Conservation (phyloP, 257 asterid species). For the Przewalskia tangutica region DNA sequence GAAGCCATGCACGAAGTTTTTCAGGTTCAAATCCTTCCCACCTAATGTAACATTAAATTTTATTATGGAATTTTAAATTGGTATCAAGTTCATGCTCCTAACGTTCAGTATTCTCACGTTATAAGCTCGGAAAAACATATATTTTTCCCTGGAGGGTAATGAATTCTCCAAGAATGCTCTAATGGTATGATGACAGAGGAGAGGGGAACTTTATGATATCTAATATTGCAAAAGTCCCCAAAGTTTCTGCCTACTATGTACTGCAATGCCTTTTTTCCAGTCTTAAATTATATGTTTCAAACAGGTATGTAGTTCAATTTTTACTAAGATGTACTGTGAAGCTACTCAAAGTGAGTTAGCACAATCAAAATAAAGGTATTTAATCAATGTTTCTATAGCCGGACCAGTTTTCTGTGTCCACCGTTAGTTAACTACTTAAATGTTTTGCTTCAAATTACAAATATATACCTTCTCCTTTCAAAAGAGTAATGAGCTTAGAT, state of each 20-base stretch:
- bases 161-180: background rate
- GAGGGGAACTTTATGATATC: background rate
- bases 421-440: background rate
- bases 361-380: background rate
- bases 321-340: background rate
- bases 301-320: background rate
- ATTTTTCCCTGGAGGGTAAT: background rate
- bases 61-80: slow-evolving; percentile 2
- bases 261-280: background rate
- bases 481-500: background rate
- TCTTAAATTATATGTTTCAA: background rate
- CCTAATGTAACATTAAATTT: background rate
- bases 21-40: too few relatives aligned
- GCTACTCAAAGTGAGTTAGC: background rate
- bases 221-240: background rate
- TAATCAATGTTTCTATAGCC: background rate
- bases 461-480: background rate
- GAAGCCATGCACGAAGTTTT: too few relatives aligned
- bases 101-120: slow-evolving; percentile 10
- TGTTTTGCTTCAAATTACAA: background rate
- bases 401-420: background rate
- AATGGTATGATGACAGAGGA: background rate
- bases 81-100: slow-evolving; percentile 12
- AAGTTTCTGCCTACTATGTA: background rate
- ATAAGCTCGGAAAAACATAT: background rate